A percentile compares a stretch with the other conserved stretches of the same genome.
Evolutionary conservation across 2,329 filamentous ascomycete genomes (phyloP).

Genomic region (Cladosporium halotolerans): DNA sequence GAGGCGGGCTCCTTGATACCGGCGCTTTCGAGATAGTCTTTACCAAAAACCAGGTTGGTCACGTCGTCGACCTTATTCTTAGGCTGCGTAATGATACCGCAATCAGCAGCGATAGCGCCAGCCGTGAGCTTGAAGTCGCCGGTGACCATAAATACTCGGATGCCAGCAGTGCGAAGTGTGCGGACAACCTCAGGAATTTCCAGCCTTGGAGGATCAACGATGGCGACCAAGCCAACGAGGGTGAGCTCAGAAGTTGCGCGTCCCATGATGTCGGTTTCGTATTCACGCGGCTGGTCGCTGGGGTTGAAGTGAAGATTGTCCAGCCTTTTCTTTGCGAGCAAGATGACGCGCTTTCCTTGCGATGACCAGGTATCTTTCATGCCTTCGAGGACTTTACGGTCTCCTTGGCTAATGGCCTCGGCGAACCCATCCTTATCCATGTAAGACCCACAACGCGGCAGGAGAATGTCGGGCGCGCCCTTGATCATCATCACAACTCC

Average conservation of each 20-base stretch:
- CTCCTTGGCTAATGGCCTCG: constrained; percentile 46
- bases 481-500: constrained; percentile 64
- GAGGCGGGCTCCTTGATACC: constrained; percentile 18
- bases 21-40: constrained; percentile 25
- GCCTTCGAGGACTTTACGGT: constrained; percentile 48
- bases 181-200: constrained; percentile 54
- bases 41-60: constrained; percentile 41
- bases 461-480: constrained; percentile 68
- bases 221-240: constrained; percentile 52
- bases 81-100: constrained; percentile 59
- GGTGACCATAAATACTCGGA: constrained; percentile 77
- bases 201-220: constrained; percentile 54
- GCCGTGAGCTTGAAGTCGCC: constrained; percentile 73
- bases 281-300: constrained; percentile 46
- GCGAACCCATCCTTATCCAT: constrained; percentile 51
- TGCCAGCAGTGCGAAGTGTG: constrained; percentile 63
- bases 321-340: constrained; percentile 50
- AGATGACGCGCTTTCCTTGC: constrained; percentile 63
- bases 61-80: constrained; percentile 47
- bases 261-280: constrained; percentile 53
- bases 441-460: constrained; percentile 56
- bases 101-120: constrained; percentile 64
- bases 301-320: constrained; percentile 52
- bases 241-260: constrained; percentile 43
- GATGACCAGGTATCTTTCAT: constrained; percentile 64